phyloP scores from a whole-genome alignment of 1,284 basidiomycete species.

The Sporisorium exsertum region DNA sequence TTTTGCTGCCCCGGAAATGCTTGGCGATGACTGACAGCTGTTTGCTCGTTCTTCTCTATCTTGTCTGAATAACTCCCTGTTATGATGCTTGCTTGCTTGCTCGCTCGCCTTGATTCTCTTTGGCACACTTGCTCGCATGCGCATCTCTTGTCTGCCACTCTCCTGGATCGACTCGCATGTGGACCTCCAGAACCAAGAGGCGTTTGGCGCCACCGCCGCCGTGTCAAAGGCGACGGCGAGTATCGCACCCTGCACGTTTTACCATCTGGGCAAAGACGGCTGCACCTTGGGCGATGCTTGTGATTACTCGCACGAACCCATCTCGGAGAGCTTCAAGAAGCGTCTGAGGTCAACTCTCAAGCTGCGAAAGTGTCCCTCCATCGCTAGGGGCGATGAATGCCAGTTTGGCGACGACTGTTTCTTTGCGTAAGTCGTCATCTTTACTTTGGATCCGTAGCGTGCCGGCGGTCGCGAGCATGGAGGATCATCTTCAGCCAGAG shows the following conservation, averaged over 20 bases:
- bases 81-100: too few relatives aligned
- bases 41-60: not conserved
- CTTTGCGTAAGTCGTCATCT: conserved; percentile 28
- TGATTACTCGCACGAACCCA: conserved; percentile 29
- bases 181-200: conserved; percentile 4
- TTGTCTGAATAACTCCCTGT: not conserved
- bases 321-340: conserved; percentile 13
- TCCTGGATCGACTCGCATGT: not conserved
- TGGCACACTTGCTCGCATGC: too few relatives aligned
- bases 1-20: not conserved
- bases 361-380: conserved; percentile 22
- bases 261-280: conserved; percentile 21
- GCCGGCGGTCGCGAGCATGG: not conserved
- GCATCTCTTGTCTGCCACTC: too few relatives aligned
- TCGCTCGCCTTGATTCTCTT: too few relatives aligned
- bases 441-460: not conserved
- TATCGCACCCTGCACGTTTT: conserved; percentile 25
- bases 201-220: not conserved
- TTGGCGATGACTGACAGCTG: not conserved
- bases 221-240: not conserved
- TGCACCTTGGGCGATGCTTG: conserved; percentile 13
- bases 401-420: conserved; percentile 37
- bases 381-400: conserved; percentile 22
- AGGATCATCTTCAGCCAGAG: not conserved
- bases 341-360: conserved; percentile 10